A percentile compares a stretch with the other conserved stretches of the same genome.
Conservation (phyloP, 2,329 filamentous ascomycete genomes). For the Didymella lethalis region DNA sequence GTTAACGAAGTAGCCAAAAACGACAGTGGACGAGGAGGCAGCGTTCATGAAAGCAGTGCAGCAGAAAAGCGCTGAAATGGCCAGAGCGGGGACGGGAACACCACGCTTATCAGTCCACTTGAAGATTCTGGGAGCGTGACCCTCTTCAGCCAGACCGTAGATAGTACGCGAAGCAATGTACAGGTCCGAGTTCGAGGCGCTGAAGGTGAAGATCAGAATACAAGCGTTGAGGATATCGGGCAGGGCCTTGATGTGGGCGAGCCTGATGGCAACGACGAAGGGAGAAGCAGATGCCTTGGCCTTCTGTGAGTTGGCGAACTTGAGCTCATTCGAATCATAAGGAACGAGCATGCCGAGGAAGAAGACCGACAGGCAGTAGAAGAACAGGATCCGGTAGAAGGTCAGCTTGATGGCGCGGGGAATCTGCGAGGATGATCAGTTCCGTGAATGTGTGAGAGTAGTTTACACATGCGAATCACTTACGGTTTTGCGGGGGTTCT, state of each 20-base stretch:
- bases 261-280: slow-evolving; percentile 75
- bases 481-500: slow-evolving; percentile 71
- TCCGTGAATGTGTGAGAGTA: neutral
- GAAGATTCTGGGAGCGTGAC: slow-evolving; percentile 75
- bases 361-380: slow-evolving; percentile 78
- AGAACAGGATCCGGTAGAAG: slow-evolving; percentile 82
- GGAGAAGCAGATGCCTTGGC: slow-evolving; percentile 66
- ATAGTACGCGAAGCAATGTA: slow-evolving; percentile 78
- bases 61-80: slow-evolving; percentile 66
- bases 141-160: slow-evolving; percentile 75
- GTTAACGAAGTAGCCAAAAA: slow-evolving; percentile 61
- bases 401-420: slow-evolving; percentile 81
- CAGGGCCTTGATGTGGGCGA: slow-evolving; percentile 69
- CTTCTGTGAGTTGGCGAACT: slow-evolving; percentile 62
- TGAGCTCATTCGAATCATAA: slow-evolving; percentile 69
- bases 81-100: slow-evolving; percentile 73
- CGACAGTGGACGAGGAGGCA: slow-evolving; percentile 49
- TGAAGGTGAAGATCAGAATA: slow-evolving; percentile 79
- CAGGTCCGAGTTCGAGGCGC: slow-evolving; percentile 77
- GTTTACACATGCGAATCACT: neutral
- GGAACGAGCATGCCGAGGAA: slow-evolving; percentile 80
- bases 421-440: slow-evolving; percentile 54
- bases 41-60: slow-evolving; percentile 70
- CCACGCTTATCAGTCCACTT: slow-evolving; percentile 74
- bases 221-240: slow-evolving; percentile 76